These are phyloP conservation scores for Pleurozium schreberi DNA, from an alignment of 225 moss, liverwort and hornwort genomes.

Conservation along the genomic window DNA sequence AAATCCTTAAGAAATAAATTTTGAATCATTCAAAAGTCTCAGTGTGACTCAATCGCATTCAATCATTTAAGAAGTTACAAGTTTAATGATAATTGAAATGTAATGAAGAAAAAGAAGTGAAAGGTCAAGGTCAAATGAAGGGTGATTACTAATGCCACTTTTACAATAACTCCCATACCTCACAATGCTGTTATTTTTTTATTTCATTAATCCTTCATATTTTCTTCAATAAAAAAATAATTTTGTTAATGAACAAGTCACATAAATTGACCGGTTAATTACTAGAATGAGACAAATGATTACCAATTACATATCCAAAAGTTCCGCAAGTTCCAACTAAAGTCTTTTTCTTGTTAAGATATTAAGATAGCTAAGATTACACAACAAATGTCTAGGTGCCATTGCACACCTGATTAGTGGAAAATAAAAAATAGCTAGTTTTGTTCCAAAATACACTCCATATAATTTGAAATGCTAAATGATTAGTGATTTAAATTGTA, in stretches of 20 bases:
- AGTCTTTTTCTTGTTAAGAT: not conserved
- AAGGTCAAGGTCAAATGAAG: not conserved
- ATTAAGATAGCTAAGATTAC: not conserved
- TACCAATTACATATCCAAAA: not conserved
- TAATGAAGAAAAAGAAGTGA: not conserved
- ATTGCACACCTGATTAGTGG: too few relatives aligned
- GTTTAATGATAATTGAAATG: not conserved
- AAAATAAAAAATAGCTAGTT: not conserved
- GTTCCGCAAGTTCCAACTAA: too few relatives aligned
- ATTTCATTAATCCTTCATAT: not conserved
- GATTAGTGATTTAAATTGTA: not conserved
- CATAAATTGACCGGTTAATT: not conserved
- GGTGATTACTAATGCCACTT: not conserved
- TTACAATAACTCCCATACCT: not conserved
- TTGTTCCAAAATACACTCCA: too few relatives aligned
- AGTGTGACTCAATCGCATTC: not conserved
- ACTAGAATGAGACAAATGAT: not conserved
- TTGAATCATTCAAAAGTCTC: not conserved
- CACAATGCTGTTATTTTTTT: not conserved
- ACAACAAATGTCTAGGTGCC: not conserved
- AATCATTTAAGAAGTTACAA: too few relatives aligned
- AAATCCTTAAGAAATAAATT: not conserved
- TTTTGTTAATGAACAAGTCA: not conserved
- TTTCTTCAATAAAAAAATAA: too few relatives aligned
- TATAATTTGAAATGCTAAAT: rapidly evolving